Conservation (phyloP, 805 yeast genomes). For the Schizosaccharomyces japonicus region DNA sequence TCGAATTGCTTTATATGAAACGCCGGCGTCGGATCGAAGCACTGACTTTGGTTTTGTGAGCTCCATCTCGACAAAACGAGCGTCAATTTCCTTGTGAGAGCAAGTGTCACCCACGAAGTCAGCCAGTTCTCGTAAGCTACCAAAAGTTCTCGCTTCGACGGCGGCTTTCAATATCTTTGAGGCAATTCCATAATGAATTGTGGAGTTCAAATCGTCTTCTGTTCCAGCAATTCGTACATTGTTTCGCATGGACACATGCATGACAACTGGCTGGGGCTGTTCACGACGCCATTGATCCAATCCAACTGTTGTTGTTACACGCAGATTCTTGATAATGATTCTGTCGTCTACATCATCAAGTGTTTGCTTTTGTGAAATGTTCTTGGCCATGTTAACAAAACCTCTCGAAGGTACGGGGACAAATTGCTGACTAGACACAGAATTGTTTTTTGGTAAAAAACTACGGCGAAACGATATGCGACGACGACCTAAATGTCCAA, state of each 20-base stretch:
- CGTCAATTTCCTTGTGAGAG: not conserved
- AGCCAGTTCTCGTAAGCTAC: not conserved
- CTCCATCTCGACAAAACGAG: not conserved
- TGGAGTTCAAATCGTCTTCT: slow-evolving; percentile 8
- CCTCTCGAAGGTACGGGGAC: too few species aligned
- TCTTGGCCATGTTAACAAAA: too few species aligned
- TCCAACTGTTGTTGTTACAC: not conserved
- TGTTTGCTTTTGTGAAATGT: too few species aligned
- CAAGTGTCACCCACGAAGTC: not conserved
- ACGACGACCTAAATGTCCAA: too few species aligned
- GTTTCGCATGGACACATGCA: not conserved
- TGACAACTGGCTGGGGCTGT: not conserved
- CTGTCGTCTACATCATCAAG: not conserved
- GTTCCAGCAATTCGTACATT: not conserved
- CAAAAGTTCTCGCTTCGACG: slow-evolving; percentile 9
- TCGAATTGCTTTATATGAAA: not conserved
- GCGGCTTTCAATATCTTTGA: slow-evolving; percentile 20
- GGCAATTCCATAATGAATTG: slow-evolving; percentile 14
- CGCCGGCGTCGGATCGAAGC: not conserved
- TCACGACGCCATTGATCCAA: not conserved
- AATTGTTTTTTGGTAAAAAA: too few species aligned
- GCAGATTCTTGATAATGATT: not conserved
- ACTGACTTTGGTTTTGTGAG: not conserved
- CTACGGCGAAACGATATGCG: too few species aligned
- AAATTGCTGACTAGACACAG: too few species aligned